Evolutionary conservation across 2,329 filamentous ascomycete genomes (phyloP).

Genomic region (Aspergillus fructus): DNA sequence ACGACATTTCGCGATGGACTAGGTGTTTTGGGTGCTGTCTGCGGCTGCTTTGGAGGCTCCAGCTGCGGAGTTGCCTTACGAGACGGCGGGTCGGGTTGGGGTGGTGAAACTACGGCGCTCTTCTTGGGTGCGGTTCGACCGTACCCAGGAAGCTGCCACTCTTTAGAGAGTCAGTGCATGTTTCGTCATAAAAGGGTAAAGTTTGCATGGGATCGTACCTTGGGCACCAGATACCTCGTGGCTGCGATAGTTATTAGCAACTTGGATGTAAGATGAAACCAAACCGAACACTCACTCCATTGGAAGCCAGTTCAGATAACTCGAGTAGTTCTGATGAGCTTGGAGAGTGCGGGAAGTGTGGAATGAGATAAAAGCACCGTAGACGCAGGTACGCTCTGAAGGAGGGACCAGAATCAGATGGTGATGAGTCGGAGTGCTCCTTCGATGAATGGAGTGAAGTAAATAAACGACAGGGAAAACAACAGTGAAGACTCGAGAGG

Average conservation of each 20-base stretch:
- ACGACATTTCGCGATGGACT: not conserved
- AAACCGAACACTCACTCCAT: conserved; percentile 16
- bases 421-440: no score
- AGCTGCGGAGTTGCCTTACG: not conserved
- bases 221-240: conserved; percentile 23
- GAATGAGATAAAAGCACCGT: not conserved
- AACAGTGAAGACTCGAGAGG: not conserved
- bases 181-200: not conserved
- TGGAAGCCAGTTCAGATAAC: not conserved
- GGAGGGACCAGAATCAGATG: no score
- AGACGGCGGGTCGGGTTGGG: not conserved
- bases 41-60: conserved; percentile 5
- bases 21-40: not conserved
- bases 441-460: no score
- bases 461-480: not conserved
- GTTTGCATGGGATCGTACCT: conserved; percentile 16
- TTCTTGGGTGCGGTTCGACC: conserved; percentile 10
- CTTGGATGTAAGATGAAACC: not conserved
- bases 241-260: conserved; percentile 13
- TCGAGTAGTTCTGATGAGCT: not conserved
- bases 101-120: not conserved
- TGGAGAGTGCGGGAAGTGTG: not conserved
- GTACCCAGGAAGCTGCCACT: conserved; percentile 26
- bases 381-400: not conserved
- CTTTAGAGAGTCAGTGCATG: conserved; percentile 10